Conservation (phyloP, 257 asterid genomes). For the Nicotiana otophora region DNA sequence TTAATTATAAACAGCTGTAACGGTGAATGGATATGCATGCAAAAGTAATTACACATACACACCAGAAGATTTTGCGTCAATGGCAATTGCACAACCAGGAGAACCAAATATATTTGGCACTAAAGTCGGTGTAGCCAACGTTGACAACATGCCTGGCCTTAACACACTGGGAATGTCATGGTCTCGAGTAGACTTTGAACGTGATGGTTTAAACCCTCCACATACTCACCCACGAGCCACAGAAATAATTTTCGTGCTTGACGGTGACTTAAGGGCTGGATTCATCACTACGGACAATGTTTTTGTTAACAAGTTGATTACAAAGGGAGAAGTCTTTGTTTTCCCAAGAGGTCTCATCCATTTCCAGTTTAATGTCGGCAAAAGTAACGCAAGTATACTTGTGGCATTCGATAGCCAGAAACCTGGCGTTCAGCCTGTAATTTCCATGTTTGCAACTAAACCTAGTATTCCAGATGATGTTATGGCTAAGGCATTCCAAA, state of each 20-base stretch:
- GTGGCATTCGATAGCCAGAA: not conserved
- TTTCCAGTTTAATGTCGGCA: not conserved
- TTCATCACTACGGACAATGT: slow-evolving; percentile 4
- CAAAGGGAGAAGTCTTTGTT: too few relatives aligned
- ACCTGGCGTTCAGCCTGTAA: not conserved
- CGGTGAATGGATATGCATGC: slow-evolving; percentile 13
- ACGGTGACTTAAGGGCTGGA: not conserved
- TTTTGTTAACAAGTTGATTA: too few relatives aligned
- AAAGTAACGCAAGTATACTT: not conserved
- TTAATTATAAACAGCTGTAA: not conserved
- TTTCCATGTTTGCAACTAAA: too few relatives aligned
- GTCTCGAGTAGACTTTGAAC: not conserved
- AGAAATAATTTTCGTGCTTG: not conserved
- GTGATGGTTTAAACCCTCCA: not conserved
- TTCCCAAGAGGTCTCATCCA: too few relatives aligned
- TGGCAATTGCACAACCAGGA: not conserved
- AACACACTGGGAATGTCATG: slow-evolving; percentile 5
- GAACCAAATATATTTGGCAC: not conserved
- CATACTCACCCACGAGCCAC: not conserved
- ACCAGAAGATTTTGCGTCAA: not conserved
- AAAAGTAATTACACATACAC: not conserved
- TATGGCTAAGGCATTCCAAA: too few relatives aligned
- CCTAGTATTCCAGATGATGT: too few relatives aligned
- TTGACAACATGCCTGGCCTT: not conserved
- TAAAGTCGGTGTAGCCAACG: not conserved